A percentile compares a stretch with the other conserved stretches of the same genome.
Conservation (phyloP, 202 grass and related monocot species). For the Musa balbisiana region DNA sequence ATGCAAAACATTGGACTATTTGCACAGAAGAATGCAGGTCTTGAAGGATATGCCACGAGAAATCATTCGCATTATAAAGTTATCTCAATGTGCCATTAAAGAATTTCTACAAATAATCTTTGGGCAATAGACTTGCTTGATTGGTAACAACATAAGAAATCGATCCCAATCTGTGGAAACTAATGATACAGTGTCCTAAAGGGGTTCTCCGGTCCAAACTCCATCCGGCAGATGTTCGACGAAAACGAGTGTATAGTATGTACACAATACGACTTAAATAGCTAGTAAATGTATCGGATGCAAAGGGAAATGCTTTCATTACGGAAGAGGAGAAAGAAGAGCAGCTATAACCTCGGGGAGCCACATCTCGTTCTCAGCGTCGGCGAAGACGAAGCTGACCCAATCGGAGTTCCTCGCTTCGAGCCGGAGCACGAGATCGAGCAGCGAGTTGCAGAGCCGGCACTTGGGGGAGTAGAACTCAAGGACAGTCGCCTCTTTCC, state of each 20-base stretch:
- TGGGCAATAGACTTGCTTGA: no score
- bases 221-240: no score
- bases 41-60: no score
- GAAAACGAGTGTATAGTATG: no score
- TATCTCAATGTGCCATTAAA: no score
- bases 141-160: no score
- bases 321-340: not conserved
- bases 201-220: not conserved
- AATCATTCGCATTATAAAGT: no score
- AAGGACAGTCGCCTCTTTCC: slow-evolving; percentile 58
- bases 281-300: not conserved
- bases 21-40: no score
- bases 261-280: no score
- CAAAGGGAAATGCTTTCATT: not conserved
- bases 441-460: slow-evolving; percentile 67
- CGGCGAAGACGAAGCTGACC: slow-evolving; percentile 61
- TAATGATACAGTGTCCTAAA: not conserved
- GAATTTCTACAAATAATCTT: no score
- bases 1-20: no score
- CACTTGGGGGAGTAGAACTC: slow-evolving; percentile 93
- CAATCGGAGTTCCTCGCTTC: slow-evolving; percentile 33
- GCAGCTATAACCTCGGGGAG: slow-evolving; percentile 62
- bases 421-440: slow-evolving; percentile 48
- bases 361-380: slow-evolving; percentile 89
- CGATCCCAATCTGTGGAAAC: not conserved